Percentiles rank a stretch among this genome's conserved stretches.
phyloP scores from a whole-genome alignment of 2,329 filamentous ascomycete genomes.

The Cadophora malorum region DNA sequence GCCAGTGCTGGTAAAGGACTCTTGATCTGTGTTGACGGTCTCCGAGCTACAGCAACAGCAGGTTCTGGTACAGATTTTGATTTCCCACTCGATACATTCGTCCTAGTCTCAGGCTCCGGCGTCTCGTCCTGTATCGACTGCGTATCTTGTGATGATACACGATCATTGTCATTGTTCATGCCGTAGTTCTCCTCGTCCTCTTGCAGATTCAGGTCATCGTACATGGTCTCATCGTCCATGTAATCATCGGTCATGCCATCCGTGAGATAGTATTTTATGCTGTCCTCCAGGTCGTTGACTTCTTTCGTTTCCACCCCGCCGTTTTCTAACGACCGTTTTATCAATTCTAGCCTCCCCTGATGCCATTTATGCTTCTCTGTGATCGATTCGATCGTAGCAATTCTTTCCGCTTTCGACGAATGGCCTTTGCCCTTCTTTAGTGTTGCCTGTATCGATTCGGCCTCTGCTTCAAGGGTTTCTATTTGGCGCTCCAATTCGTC shows the following conservation, averaged over 20 bases:
- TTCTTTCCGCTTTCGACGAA: slow-evolving; percentile 79
- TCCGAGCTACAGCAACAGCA: slow-evolving; percentile 61
- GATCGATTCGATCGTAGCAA: slow-evolving; percentile 82
- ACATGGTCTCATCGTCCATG: slow-evolving; percentile 92
- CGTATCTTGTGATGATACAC: slow-evolving; percentile 91
- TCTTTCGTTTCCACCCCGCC: slow-evolving; percentile 87
- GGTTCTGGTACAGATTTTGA: slow-evolving; percentile 64
- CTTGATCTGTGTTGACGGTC: slow-evolving; percentile 89
- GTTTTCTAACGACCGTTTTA: slow-evolving; percentile 90
- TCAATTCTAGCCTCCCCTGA: slow-evolving; percentile 87
- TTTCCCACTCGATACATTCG: slow-evolving; percentile 53
- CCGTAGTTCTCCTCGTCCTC: slow-evolving; percentile 91
- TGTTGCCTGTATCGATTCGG: slow-evolving; percentile 82
- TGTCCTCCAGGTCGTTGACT: slow-evolving; percentile 87
- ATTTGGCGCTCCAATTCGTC: slow-evolving; percentile 95
- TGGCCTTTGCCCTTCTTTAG: slow-evolving; percentile 97
- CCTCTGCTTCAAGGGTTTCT: slow-evolving; percentile 89
- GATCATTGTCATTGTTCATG: slow-evolving; percentile 80
- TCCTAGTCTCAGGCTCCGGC: slow-evolving; percentile 62
- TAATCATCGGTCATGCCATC: slow-evolving; percentile 89
- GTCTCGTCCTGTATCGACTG: slow-evolving; percentile 90
- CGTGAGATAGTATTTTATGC: slow-evolving; percentile 93
- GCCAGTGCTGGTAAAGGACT: slow-evolving; percentile 92
- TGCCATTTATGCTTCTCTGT: slow-evolving; percentile 98
- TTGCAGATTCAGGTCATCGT: slow-evolving; percentile 90